Base-by-base conservation (phyloP, 1,139 yeast genomes). In the Saccharomyces hybrid region DNA sequence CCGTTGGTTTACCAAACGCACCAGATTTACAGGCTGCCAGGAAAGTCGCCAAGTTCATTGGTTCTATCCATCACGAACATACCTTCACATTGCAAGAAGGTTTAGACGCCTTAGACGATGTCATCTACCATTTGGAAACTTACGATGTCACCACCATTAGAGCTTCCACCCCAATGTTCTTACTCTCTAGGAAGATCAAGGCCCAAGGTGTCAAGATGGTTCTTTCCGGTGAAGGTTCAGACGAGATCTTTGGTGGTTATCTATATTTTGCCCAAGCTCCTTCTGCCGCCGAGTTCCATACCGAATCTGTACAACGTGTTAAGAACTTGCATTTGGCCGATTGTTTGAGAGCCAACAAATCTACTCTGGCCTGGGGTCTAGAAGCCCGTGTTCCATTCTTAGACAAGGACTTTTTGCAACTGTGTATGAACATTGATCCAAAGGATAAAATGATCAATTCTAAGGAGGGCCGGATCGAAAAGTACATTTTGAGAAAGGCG, bases 161-260 rank as follows among this genome's bases (percentile, higher is more conserved):
- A 75, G 99, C 99, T 41, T 91, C 98, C 12, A 93, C 99, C 49
- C 99, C 99, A 64, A 93, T 93, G 99, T 93, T 91, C 78, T 78
- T 93, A 68, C 79, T 93, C 65, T 87, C 96, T 21, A 83, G 99
- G 74, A 93, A 93, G 77, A 93, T 93, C 78, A 93, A 93, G 79
- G 99, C 99, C 54, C 98, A 91, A 75, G 99, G 98, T 73, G 97
- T 93, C 68, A 93, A 93, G 83, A 93, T 93, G 99, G 99, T 93
- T 51, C 78, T 93, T 58, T 88, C 97, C 46, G 99, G 99, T 71
- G 99, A 93, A 76, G 99, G 99, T 61, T 89, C 97, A 49, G 99
- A 93, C 74, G 99, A 93, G 78, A 86, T 93, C 72, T 93, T 93
- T 71, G 99, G 99, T 65, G 99, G 99, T 51, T 93, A 93, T 80